Evolutionary conservation across 805 yeast species (phyloP).

Genomic region (Monosporozyma solicola): DNA sequence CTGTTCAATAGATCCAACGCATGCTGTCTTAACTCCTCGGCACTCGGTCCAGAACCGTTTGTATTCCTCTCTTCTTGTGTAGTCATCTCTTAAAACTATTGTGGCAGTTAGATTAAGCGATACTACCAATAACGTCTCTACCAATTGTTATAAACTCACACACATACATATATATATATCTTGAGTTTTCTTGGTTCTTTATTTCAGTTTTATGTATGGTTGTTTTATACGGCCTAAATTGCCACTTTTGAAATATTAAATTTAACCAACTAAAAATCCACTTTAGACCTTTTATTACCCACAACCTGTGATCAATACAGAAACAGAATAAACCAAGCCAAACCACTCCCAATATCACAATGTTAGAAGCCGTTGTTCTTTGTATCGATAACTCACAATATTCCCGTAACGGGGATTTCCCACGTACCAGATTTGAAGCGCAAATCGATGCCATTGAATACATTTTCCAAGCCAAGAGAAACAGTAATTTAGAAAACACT

Average conservation of each 20-base stretch:
- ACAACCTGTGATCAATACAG: not conserved
- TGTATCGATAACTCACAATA: slow-evolving; percentile 93
- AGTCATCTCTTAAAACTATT: not conserved
- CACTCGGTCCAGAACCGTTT: not conserved
- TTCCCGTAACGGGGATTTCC: slow-evolving; percentile 91
- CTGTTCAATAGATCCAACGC: not conserved
- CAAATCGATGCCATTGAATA: slow-evolving; percentile 84
- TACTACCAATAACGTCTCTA: no score
- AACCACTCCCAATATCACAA: not conserved
- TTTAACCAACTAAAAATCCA: not conserved
- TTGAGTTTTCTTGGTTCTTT: not conserved
- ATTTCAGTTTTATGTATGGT: not conserved
- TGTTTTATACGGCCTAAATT: not conserved
- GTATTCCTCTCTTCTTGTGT: not conserved
- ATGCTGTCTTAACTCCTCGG: not conserved
- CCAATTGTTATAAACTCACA: no score
- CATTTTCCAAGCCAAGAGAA: slow-evolving; percentile 77
- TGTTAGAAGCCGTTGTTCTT: slow-evolving; percentile 91
- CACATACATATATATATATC: no score
- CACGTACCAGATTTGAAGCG: slow-evolving; percentile 82
- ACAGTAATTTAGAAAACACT: slow-evolving; percentile 86
- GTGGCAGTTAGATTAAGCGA: no score
- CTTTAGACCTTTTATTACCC: not conserved
- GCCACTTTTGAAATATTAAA: not conserved
- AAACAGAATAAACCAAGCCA: not conserved